Conservation (phyloP, 2,329 filamentous ascomycete species). For the Ophiocordyceps camponoti-saundersi region DNA sequence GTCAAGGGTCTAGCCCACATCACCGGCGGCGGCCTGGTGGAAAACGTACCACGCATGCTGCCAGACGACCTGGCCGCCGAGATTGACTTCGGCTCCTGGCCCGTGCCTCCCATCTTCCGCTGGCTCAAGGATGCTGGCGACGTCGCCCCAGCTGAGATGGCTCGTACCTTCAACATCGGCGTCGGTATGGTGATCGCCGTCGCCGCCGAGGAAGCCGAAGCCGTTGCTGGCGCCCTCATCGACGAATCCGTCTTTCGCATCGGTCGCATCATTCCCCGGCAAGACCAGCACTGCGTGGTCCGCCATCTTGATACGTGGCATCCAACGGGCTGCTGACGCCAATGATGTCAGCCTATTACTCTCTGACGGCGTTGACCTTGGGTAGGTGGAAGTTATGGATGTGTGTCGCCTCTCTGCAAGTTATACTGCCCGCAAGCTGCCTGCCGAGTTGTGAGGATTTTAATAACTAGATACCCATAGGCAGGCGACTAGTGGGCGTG, state of each 20-base stretch:
- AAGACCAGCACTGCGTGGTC: slow-evolving; percentile 17
- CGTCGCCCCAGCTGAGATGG: slow-evolving; percentile 65
- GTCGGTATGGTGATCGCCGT: slow-evolving; percentile 89
- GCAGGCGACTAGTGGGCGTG: too few relatives aligned
- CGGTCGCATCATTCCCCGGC: slow-evolving; percentile 49
- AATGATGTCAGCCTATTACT: too few relatives aligned
- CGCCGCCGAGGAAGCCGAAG: slow-evolving; percentile 41
- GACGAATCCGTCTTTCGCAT: slow-evolving; percentile 51
- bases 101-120: slow-evolving; percentile 60
- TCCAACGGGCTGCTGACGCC: too few relatives aligned
- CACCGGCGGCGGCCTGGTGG: slow-evolving; percentile 79
- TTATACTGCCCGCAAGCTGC: too few relatives aligned
- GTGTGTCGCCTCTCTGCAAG: too few relatives aligned
- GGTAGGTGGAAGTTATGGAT: too few relatives aligned
- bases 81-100: slow-evolving; percentile 63
- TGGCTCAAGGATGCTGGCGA: slow-evolving; percentile 69
- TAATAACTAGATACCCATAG: too few relatives aligned
- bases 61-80: slow-evolving; percentile 62
- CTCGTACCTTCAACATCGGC: slow-evolving; percentile 84
- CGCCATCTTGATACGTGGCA: slow-evolving; percentile 11
- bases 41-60: slow-evolving; percentile 92
- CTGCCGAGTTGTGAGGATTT: too few relatives aligned
- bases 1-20: slow-evolving; percentile 94
- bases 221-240: slow-evolving; percentile 42
- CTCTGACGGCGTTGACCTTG: too few relatives aligned